phyloP scores from a whole-genome alignment of 352 stramenopile species.

The Pythium volutum region DNA sequence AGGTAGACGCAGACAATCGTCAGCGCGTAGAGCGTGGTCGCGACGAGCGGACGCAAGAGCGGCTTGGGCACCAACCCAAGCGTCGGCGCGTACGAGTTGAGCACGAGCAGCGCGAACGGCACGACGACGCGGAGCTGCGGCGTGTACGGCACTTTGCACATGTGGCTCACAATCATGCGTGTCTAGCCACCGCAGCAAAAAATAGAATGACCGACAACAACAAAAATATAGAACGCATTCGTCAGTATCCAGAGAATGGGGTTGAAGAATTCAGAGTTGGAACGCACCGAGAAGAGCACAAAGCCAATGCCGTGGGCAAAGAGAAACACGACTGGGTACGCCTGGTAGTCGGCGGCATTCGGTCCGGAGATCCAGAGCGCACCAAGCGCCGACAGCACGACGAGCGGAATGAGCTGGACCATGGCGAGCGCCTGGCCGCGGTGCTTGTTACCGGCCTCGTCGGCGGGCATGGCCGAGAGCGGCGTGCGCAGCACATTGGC shows the following conservation, averaged over 20 bases:
- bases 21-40: slow-evolving; percentile 64
- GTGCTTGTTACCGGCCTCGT: slow-evolving; percentile 83
- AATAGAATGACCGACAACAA: slow-evolving; percentile 1
- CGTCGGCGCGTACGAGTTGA: slow-evolving; percentile 63
- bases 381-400: slow-evolving; percentile 51
- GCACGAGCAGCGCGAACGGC: slow-evolving; percentile 66
- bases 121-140: slow-evolving; percentile 80
- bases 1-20: slow-evolving; percentile 76
- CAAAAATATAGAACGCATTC: slow-evolving; percentile 15
- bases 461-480: slow-evolving; percentile 46
- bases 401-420: slow-evolving; percentile 70
- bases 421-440: slow-evolving; percentile 78
- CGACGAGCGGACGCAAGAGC: slow-evolving; percentile 61
- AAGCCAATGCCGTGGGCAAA: slow-evolving; percentile 79
- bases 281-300: slow-evolving; percentile 84
- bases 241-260: too few species aligned
- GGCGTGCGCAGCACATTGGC: slow-evolving; percentile 61
- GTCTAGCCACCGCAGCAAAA: slow-evolving; percentile 46
- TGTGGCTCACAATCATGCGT: slow-evolving; percentile 88
- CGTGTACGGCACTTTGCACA: slow-evolving; percentile 88
- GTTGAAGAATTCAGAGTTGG: too few species aligned
- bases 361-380: slow-evolving; percentile 73
- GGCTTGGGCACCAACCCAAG: slow-evolving; percentile 46
- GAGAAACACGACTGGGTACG: slow-evolving; percentile 76
- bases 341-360: slow-evolving; percentile 55